Base-by-base conservation (phyloP, 768 basidiomycete genomes). In the Tricholoma hemisulphureum region DNA sequence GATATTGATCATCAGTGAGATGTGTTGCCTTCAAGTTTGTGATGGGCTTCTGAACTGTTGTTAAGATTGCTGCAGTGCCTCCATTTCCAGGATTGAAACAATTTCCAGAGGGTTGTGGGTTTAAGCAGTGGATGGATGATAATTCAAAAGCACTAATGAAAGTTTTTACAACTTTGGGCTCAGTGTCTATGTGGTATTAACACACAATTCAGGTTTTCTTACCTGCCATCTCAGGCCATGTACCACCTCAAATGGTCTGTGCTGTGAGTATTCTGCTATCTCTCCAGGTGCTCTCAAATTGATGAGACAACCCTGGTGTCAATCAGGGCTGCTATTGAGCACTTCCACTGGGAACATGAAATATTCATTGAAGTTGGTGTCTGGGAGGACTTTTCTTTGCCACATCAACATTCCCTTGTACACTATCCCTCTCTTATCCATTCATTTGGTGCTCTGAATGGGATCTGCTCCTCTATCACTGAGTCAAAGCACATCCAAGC, bases 81-180 rank as follows among this genome's bases (percentile, higher is more conserved):
- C n/a, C 26, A 2, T 58, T 58, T 35, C 18, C 52, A 2, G 57
- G 52, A 6, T 5, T 72, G 13, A 54, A 60, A 4, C 21, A 57
- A 3, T 72, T 72, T 55, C 65, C 66, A 11, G 53, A 69, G 39
- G 70, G 71, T 1, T 63, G 56, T 0, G 58, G 59, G 23, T 71
- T 71, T 56, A 57, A 60, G 26, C 69, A 73, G 51, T 74, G 72
- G 72, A 74, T 67, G 6, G 71, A 69, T 1, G 63, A 74, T 51
- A 67, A 73, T 31, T 74, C 68, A 4, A 74, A 74, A 55, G 71
- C 61, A 2, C 54, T 74, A 0, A 73, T 74, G 69, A 73, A 73
- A 65, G 69, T 69, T 9, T 16, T 51, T 58, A 26, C 16, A 6
- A 26, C 4, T 46, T n/a, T n/a, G n/a, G n/a, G n/a, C n/a, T n/a